Conservation (phyloP, 2,329 filamentous ascomycete species). For the Ceratocystis smalleyi region DNA sequence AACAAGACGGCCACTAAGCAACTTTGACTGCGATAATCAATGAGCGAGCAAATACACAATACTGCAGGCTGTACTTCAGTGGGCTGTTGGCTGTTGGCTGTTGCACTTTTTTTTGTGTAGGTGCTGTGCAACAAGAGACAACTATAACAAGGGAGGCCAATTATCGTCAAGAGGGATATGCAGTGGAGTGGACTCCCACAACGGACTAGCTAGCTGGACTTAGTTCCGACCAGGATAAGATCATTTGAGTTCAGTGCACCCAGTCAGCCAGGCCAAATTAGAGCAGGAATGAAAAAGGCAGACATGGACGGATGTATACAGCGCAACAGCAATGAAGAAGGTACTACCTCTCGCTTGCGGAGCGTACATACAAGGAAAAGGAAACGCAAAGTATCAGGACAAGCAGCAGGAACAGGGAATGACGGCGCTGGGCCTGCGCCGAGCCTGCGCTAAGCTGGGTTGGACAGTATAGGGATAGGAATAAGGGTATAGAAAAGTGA, state of each 20-base stretch:
- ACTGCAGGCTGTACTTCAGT: background rate
- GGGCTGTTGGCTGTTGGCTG: background rate
- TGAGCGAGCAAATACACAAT: background rate
- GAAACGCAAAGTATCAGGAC: background rate
- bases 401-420: background rate
- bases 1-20: background rate
- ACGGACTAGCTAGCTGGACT: background rate
- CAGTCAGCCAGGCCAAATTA: background rate
- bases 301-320: too few species aligned
- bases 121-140: background rate
- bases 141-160: background rate
- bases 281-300: background rate
- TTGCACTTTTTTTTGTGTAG: background rate
- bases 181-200: background rate
- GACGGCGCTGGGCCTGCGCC: background rate
- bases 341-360: constrained; percentile 6
- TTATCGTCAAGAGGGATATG: background rate
- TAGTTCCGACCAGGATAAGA: background rate
- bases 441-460: background rate
- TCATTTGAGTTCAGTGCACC: background rate
- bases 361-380: background rate
- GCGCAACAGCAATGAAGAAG: background rate
- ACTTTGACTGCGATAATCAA: background rate
- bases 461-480: background rate
- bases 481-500: background rate